Evolutionary conservation across 345 rosid genomes (phyloP), one percentile per base, ranked within the genome.

Genomic region (Syzygium jambos): DNA sequence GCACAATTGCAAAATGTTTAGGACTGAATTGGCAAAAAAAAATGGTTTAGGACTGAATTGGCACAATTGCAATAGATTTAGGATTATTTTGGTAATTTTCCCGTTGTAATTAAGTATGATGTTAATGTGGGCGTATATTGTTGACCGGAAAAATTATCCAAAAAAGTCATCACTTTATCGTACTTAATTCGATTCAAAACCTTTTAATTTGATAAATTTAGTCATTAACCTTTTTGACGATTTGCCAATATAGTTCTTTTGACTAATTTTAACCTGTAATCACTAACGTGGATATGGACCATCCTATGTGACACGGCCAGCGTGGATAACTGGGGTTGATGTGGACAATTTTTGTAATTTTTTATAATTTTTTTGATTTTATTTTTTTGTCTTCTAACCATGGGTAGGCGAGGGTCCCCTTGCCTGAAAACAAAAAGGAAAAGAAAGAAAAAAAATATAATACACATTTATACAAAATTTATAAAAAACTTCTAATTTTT

Each of bases 221-320:
- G 25, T 34, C 2, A 21, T 5, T 9, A 68, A 19, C 0, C 4
- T 4, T 73, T 25, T 61, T 61, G 2, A 61, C 1, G 3, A 61
- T 61, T n/a, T n/a, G 3, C 1, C 9, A 3, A 13, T 61, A 12
- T n/a, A 61, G 14, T n/a, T 73, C 0, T 38, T 73, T 3, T 2
- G 1, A 3, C 14, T 73, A 34, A 41, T 38, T 73, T 73, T 38
- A 9, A 4, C 4, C 0, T 0, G 7, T 9, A 10, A 34, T 19
- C 0, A 0, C 4, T 34, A 4, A 29, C 0, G 3, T 65, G 11
- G 43, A 30, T 9, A 9, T 0, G 9, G 30, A 7, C 3, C 11
- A 15, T 65, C 6, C 1, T 65, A 21, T 0, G 0, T 63, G 30
- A 0, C 17, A 65, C 5, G 3, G 9, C 0, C 0, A 0, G 11